Percentiles rank a stretch among this genome's conserved stretches.
Evolutionary conservation across 2,329 filamentous ascomycete genomes (phyloP).

Genomic region (Aspergillus fijiensis): DNA sequence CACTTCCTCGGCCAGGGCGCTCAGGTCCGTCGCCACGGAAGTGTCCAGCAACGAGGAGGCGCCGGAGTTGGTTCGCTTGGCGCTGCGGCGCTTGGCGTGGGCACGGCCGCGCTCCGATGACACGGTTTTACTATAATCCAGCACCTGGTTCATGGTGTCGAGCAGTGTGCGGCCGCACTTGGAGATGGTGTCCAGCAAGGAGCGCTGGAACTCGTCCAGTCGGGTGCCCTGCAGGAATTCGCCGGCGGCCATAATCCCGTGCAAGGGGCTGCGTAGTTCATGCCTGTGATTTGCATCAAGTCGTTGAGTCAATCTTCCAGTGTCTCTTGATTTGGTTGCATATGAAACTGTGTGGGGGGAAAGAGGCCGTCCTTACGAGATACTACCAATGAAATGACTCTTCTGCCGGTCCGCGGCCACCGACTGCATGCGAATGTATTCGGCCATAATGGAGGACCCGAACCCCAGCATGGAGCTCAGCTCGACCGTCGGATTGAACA

Average conservation of each 20-base stretch:
- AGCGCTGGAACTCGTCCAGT: slow-evolving; percentile 42
- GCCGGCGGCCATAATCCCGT: slow-evolving; percentile 44
- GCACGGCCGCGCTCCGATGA: slow-evolving; percentile 30
- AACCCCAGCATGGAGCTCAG: slow-evolving; percentile 44
- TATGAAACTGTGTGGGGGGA: no score
- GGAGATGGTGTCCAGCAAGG: slow-evolving; percentile 43
- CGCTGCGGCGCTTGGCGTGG: slow-evolving; percentile 29
- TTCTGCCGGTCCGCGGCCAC: slow-evolving; percentile 46
- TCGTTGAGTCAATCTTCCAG: background rate
- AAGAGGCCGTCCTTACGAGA: slow-evolving; percentile 28
- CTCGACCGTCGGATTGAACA: slow-evolving; percentile 40
- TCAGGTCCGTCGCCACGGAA: slow-evolving; percentile 43
- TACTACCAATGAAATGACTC: slow-evolving; percentile 46
- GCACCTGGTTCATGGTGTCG: slow-evolving; percentile 47
- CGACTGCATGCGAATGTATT: slow-evolving; percentile 43
- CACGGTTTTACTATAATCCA: slow-evolving; percentile 55
- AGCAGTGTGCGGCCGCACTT: slow-evolving; percentile 44
- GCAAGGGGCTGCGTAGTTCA: slow-evolving; percentile 44
- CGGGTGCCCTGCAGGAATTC: slow-evolving; percentile 44
- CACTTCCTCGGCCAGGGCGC: slow-evolving; percentile 53
- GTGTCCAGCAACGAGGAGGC: slow-evolving; percentile 36
- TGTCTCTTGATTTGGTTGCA: no score
- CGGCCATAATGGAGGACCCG: slow-evolving; percentile 44
- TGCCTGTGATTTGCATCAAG: slow-evolving; percentile 25
- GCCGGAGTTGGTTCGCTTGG: slow-evolving; percentile 31